A percentile compares a stretch with the other conserved stretches of the same genome.
These are phyloP conservation scores for Chlorella sorokiniana DNA, from an alignment of 139 green algal genomes.

Conservation along the genomic window DNA sequence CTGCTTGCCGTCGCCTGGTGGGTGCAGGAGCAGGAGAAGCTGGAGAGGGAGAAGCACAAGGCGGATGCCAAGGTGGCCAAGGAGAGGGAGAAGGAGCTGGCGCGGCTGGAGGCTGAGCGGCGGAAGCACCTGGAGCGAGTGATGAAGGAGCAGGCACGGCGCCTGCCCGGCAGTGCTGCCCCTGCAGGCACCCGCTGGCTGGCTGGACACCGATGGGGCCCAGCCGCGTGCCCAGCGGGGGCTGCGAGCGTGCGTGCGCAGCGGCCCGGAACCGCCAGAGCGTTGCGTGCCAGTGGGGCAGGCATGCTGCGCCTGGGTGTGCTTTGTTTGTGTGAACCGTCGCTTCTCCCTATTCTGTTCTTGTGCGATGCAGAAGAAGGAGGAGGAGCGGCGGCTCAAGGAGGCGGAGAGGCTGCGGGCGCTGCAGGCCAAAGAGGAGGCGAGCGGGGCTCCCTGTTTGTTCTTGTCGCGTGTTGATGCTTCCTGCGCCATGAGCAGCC, in stretches of 20 bases:
- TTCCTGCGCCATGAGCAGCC: background rate
- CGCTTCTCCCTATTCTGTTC: background rate
- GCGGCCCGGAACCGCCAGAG: background rate
- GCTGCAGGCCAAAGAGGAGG: conserved; percentile 28
- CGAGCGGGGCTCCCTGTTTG: no score
- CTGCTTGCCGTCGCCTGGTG: background rate
- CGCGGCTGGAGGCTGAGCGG: conserved; percentile 48
- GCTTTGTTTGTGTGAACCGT: no score
- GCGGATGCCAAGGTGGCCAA: conserved; percentile 32
- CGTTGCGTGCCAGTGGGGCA: background rate
- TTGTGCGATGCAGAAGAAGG: conserved; percentile 30
- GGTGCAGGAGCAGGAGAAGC: conserved; percentile 37
- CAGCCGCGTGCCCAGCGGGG: no score
- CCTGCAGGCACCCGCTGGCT: no score
- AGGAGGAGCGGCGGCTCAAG: conserved; percentile 46
- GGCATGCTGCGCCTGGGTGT: background rate
- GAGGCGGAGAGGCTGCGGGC: conserved; percentile 39
- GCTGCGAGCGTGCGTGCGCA: no score
- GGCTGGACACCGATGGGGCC: no score
- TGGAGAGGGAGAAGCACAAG: conserved; percentile 40
- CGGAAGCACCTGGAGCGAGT: conserved; percentile 44
- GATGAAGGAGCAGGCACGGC: conserved; percentile 28
- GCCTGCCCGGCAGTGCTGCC: background rate
- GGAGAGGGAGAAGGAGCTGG: conserved; percentile 53
- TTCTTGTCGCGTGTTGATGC: background rate